phyloP scores from a whole-genome alignment of 139 green algal species.

The Coelastrella sp. region DNA sequence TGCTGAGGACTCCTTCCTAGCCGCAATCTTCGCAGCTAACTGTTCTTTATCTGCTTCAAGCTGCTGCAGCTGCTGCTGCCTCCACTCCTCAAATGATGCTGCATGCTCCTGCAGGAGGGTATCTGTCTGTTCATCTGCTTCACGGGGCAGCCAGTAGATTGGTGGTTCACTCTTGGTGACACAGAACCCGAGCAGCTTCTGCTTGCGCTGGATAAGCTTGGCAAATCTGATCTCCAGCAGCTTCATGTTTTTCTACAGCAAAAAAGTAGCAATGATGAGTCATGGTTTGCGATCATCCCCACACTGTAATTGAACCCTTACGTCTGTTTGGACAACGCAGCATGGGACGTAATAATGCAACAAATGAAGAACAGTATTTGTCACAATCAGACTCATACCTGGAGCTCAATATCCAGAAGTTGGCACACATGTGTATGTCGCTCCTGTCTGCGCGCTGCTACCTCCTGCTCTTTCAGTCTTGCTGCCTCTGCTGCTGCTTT shows the following conservation, averaged over 20 bases:
- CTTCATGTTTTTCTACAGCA: conserved; percentile 8
- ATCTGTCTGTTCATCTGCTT: neutral
- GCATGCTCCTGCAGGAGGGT: neutral
- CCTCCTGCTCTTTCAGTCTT: neutral
- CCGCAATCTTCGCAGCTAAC: neutral
- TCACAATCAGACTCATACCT: too few species aligned
- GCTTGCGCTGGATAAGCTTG: conserved; percentile 25
- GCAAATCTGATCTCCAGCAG: conserved; percentile 8
- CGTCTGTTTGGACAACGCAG: too few species aligned
- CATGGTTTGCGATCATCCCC: too few species aligned
- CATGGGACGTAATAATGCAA: too few species aligned
- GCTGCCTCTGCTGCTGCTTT: conserved; percentile 11
- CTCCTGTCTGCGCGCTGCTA: neutral
- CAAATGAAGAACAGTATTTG: too few species aligned
- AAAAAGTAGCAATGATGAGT: too few species aligned
- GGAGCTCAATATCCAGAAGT: conserved; percentile 33
- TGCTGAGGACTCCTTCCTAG: neutral
- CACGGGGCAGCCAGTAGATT: conserved; percentile 15
- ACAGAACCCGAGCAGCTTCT: conserved; percentile 27
- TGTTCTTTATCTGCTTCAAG: conserved; percentile 13
- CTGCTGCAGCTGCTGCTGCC: conserved; percentile 45
- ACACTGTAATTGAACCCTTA: too few species aligned
- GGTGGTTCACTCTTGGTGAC: conserved; percentile 26
- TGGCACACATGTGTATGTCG: neutral
- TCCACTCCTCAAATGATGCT: conserved; percentile 36